These are phyloP conservation scores for Ustulina deusta DNA, from an alignment of 2,329 filamentous ascomycete species.

Conservation along the genomic window DNA sequence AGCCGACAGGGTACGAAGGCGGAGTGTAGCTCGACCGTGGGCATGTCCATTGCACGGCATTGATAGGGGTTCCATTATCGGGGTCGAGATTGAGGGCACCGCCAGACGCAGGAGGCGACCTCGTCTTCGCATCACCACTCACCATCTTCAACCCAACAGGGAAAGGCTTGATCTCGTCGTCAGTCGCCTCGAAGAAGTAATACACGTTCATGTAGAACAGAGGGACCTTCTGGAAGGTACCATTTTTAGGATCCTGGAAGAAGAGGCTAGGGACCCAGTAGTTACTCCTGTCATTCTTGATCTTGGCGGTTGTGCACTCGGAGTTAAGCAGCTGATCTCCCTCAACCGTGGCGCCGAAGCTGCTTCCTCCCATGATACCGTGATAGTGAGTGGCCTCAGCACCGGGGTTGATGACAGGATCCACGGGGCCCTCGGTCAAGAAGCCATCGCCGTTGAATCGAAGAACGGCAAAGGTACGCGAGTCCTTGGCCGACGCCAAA, in stretches of 20 bases:
- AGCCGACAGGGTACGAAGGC: slow-evolving; percentile 65
- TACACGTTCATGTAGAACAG: slow-evolving; percentile 81
- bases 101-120: slow-evolving; percentile 67
- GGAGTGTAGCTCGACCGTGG: slow-evolving; percentile 63
- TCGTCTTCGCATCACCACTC: slow-evolving; percentile 70
- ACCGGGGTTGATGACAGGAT: slow-evolving; percentile 77
- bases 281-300: slow-evolving; percentile 76
- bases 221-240: slow-evolving; percentile 73
- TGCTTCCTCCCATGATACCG: slow-evolving; percentile 76
- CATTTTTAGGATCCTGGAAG: slow-evolving; percentile 72
- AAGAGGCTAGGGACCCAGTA: slow-evolving; percentile 83
- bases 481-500: slow-evolving; percentile 56
- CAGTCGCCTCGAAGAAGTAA: slow-evolving; percentile 76
- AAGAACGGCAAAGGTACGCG: slow-evolving; percentile 74
- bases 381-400: slow-evolving; percentile 72
- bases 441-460: slow-evolving; percentile 75
- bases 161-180: slow-evolving; percentile 76
- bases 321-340: slow-evolving; percentile 70
- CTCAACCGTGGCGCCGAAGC: slow-evolving; percentile 71
- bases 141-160: slow-evolving; percentile 78
- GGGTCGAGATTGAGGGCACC: slow-evolving; percentile 65
- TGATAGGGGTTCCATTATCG: slow-evolving; percentile 60
- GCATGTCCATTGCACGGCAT: slow-evolving; percentile 71
- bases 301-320: slow-evolving; percentile 76
- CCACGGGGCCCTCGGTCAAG: slow-evolving; percentile 69